phyloP scores from a whole-genome alignment of 2,329 filamentous ascomycete genomes.

The Pseudogymnoascus sp. region DNA sequence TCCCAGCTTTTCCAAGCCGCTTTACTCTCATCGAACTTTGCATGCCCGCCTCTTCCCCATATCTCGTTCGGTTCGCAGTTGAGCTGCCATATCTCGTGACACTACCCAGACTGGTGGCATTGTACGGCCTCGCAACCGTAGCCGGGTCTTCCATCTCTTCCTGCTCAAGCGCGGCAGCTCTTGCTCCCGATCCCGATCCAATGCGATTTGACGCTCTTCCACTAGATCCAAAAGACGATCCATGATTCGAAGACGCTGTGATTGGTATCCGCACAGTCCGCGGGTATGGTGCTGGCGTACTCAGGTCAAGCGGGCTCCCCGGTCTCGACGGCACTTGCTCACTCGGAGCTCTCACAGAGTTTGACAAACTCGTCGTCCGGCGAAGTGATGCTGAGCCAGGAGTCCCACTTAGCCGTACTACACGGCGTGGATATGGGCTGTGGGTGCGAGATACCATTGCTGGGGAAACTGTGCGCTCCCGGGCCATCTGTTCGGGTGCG shows the following conservation, averaged over 20 bases:
- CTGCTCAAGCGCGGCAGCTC: slow-evolving; percentile 17
- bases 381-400: slow-evolving; percentile 21
- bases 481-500: background rate
- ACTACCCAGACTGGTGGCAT: slow-evolving; percentile 41
- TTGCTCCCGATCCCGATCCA: slow-evolving; percentile 11
- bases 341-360: slow-evolving; percentile 17
- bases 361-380: slow-evolving; percentile 23
- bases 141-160: slow-evolving; percentile 30
- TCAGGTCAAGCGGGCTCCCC: slow-evolving; percentile 22
- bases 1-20: slow-evolving; percentile 66
- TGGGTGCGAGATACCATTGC: slow-evolving; percentile 8
- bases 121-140: slow-evolving; percentile 40
- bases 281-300: slow-evolving; percentile 24
- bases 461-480: background rate
- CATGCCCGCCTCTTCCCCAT: slow-evolving; percentile 54
- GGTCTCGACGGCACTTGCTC: slow-evolving; percentile 9
- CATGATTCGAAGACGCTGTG: slow-evolving; percentile 19
- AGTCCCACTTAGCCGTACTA: slow-evolving; percentile 27
- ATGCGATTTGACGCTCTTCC: slow-evolving; percentile 19
- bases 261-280: slow-evolving; percentile 24
- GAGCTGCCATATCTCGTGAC: slow-evolving; percentile 42
- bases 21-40: slow-evolving; percentile 73
- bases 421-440: slow-evolving; percentile 23
- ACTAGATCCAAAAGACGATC: slow-evolving; percentile 23
- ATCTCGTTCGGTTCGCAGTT: slow-evolving; percentile 40